phyloP scores from a whole-genome alignment of 768 basidiomycete species.

The Amyloporia xantha region DNA sequence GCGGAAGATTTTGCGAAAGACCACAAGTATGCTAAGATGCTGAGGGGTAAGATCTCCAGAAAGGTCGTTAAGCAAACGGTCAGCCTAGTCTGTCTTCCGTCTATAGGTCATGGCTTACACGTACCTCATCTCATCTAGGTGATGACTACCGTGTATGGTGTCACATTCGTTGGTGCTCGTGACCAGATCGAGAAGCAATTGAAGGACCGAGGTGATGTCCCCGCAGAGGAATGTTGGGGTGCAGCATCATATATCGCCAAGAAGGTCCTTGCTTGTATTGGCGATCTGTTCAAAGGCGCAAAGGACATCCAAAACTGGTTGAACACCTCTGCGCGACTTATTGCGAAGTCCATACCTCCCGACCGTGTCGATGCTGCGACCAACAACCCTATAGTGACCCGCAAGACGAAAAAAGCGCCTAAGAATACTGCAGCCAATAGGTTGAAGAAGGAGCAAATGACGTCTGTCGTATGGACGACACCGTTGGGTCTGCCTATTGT shows the following conservation, averaged over 20 bases:
- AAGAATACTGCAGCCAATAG: constrained; percentile 22
- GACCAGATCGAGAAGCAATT: constrained; percentile 93
- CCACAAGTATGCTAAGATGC: constrained; percentile 45
- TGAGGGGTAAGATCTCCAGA: constrained; percentile 74
- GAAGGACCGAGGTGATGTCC: constrained; percentile 64
- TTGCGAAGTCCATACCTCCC: constrained; percentile 79
- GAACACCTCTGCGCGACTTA: constrained; percentile 72
- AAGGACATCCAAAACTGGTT: constrained; percentile 91
- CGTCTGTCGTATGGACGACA: constrained; percentile 93
- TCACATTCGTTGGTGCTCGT: constrained; percentile 90
- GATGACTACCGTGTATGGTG: constrained; percentile 99
- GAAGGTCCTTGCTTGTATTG: constrained; percentile 77
- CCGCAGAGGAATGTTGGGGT: constrained; percentile 64
- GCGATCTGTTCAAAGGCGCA: constrained; percentile 90
- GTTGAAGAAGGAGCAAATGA: constrained; percentile 86
- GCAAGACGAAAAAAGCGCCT: constrained; percentile 17
- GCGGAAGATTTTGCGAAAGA: constrained; percentile 44
- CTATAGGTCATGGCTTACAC: neutral
- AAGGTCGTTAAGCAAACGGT: constrained; percentile 99
- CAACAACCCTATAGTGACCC: constrained; percentile 12
- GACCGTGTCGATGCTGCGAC: constrained; percentile 45
- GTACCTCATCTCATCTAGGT: constrained; percentile 39
- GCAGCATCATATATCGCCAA: constrained; percentile 78
- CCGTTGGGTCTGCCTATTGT: constrained; percentile 93
- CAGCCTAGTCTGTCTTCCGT: constrained; percentile 18